Evolutionary conservation across 2,329 filamentous ascomycete species (phyloP), one percentile per base, ranked within the genome.

Genomic region (Lachnellula cervina): DNA sequence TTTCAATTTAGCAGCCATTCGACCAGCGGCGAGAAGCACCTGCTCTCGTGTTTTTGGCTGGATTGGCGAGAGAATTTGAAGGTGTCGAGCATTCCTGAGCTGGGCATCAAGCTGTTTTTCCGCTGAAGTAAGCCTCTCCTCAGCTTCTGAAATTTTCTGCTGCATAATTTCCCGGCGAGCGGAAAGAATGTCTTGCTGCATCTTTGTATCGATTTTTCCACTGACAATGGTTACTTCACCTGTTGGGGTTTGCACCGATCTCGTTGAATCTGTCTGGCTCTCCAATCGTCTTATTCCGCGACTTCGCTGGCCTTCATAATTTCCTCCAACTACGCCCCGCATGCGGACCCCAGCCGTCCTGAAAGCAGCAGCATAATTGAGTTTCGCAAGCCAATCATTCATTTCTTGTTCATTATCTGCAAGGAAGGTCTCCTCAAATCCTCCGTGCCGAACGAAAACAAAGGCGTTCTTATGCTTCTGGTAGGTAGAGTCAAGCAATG

Each of bases 401-500:
- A 96, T 86, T 66, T 99, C 94, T 1, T 83, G 78, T 66, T 99
- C 94, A 52, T 84, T 90, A 65, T 97, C 92, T 5, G 94, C 93
- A 17, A 97, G 76, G 38, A 99, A 87, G 0, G 93, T 86, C 69
- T 99, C 94, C 67, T 99, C 93, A 40, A 92, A 77, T 0, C 90
- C 89, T 50, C 89, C 88, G 61, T 94, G 89, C 32, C 90, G 84
- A 57, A 96, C 89, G 65, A 97, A 93, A 14, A 92, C 80, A 67
- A 99, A 97, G 0, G 94, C 90, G 71, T 97, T 85, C 73, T 97
- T 99, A 73, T 99, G 94, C 71, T 90, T 94, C 72, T 87, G 96
- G 71, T 99, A 99, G 8, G 81, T 88, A 2, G 82, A 80, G 71
- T 99, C 94, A 43, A 90, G 78, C 40, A 99, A 77, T 9, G 93